Evolutionary conservation across 1,284 basidiomycete species (phyloP).

Genomic region (Vanrija sp.): DNA sequence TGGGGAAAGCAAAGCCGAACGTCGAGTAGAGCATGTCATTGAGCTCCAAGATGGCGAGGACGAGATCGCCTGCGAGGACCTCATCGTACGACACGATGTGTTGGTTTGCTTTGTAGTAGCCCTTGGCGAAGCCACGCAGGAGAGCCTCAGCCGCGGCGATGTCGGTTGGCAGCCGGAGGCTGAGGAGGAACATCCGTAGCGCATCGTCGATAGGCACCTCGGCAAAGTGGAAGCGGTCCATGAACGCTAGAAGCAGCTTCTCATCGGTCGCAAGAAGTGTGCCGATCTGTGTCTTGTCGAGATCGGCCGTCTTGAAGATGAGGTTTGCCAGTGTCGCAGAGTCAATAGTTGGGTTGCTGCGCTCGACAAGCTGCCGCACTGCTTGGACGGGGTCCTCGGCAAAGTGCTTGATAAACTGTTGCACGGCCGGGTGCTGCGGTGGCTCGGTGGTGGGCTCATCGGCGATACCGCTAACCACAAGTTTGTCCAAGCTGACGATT

Average conservation of each 20-base stretch:
- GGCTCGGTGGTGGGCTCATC: slow-evolving; percentile 34
- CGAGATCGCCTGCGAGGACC: slow-evolving; percentile 70
- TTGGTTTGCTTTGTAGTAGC: slow-evolving; percentile 88
- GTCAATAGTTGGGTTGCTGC: slow-evolving; percentile 56
- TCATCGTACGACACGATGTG: slow-evolving; percentile 70
- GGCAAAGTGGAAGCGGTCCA: slow-evolving; percentile 79
- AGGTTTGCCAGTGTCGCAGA: slow-evolving; percentile 67
- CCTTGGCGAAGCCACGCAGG: slow-evolving; percentile 66
- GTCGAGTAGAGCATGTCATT: slow-evolving; percentile 46
- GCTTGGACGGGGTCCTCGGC: slow-evolving; percentile 67
- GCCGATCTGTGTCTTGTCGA: slow-evolving; percentile 79
- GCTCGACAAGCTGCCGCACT: slow-evolving; percentile 60
- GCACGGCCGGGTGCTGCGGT: slow-evolving; percentile 59
- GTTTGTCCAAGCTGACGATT: slow-evolving; percentile 69
- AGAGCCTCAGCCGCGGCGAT: slow-evolving; percentile 57
- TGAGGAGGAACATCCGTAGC: slow-evolving; percentile 78
- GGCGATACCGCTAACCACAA: slow-evolving; percentile 29
- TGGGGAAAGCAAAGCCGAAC: slow-evolving; percentile 58
- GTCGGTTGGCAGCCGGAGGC: slow-evolving; percentile 66
- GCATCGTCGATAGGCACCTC: slow-evolving; percentile 83
- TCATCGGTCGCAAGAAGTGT: slow-evolving; percentile 74
- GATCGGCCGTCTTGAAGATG: slow-evolving; percentile 75
- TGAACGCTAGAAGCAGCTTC: slow-evolving; percentile 70
- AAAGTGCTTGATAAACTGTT: slow-evolving; percentile 70
- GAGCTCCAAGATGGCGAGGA: slow-evolving; percentile 73